phyloP scores from a whole-genome alignment of 768 basidiomycete genomes.

The Trametes cingulata region DNA sequence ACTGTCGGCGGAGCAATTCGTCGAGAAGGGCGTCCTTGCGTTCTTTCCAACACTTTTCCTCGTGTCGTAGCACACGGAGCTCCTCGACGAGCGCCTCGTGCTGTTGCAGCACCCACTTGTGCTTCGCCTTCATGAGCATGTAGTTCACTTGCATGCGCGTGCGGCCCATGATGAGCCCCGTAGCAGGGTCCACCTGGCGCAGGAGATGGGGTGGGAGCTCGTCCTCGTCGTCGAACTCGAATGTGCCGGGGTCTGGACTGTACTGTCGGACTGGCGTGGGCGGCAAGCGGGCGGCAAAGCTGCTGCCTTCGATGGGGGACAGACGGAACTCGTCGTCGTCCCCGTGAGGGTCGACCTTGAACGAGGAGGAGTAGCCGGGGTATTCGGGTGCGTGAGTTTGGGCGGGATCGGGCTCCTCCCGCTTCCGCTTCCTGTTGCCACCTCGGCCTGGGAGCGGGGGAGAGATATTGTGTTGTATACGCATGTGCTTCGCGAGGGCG shows the following conservation, averaged over 20 bases:
- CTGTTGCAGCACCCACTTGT: constrained; percentile 65
- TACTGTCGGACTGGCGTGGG: constrained; percentile 22
- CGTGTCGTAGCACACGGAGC: constrained; percentile 52
- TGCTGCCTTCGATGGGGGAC: constrained; percentile 34
- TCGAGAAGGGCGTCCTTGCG: constrained; percentile 67
- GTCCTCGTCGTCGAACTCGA: constrained; percentile 40
- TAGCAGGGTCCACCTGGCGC: constrained; percentile 52
- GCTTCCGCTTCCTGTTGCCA: constrained; percentile 71
- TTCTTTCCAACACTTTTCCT: constrained; percentile 53
- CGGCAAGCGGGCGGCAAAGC: constrained; percentile 29
- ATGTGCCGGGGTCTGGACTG: constrained; percentile 31
- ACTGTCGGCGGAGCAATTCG: constrained; percentile 46
- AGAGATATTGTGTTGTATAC: constrained; percentile 79
- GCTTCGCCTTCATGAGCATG: constrained; percentile 75
- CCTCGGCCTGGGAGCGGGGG: constrained; percentile 75
- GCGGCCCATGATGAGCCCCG: constrained; percentile 68
- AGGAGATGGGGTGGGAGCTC: constrained; percentile 56
- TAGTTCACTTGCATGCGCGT: constrained; percentile 74
- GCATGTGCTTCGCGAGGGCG: constrained; percentile 90
- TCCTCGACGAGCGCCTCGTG: constrained; percentile 68
- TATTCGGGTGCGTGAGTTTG: constrained; percentile 19
- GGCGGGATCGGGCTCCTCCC: constrained; percentile 36
- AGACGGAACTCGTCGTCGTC: constrained; percentile 43
- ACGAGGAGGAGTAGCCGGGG: constrained; percentile 44
- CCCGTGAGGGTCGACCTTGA: constrained; percentile 47